phyloP scores from a whole-genome alignment of 169 alveolate genomes.

The Eimeria sp. region DNA sequence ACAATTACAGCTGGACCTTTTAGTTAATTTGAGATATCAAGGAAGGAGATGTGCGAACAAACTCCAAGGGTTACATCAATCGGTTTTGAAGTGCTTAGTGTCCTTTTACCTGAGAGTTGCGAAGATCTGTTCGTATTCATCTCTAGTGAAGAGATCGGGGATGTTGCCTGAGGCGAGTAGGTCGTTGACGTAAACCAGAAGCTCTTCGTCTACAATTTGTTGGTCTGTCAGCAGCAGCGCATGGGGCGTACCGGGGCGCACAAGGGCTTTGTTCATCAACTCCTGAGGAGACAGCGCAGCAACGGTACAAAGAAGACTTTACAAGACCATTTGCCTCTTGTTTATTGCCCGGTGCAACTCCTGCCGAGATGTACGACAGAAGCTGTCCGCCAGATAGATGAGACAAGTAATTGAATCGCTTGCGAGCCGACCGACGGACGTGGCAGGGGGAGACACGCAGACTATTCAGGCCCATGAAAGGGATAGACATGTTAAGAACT shows the following conservation, averaged over 20 bases:
- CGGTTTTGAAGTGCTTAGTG: background rate
- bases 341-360: background rate
- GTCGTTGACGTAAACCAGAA: slow-evolving; percentile 96
- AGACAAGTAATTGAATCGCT: no score
- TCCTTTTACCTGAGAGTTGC: slow-evolving; percentile 91
- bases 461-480: no score
- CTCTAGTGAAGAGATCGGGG: slow-evolving; percentile 96
- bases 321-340: background rate
- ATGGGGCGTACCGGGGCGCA: slow-evolving; percentile 95
- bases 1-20: background rate
- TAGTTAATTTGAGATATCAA: background rate
- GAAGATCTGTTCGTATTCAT: slow-evolving; percentile 94
- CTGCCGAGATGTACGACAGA: background rate
- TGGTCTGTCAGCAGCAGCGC: slow-evolving; percentile 97
- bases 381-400: no score
- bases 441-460: no score
- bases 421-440: no score
- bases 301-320: background rate
- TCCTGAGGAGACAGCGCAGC: slow-evolving; percentile 86
- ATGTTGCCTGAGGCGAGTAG: slow-evolving; percentile 97
- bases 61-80: background rate
- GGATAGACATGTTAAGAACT: no score
- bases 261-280: slow-evolving; percentile 96
- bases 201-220: slow-evolving; percentile 96
- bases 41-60: background rate